Evolutionary conservation across 129 eudicot genomes (phyloP).

Genomic region (Deinandra increscens): DNA sequence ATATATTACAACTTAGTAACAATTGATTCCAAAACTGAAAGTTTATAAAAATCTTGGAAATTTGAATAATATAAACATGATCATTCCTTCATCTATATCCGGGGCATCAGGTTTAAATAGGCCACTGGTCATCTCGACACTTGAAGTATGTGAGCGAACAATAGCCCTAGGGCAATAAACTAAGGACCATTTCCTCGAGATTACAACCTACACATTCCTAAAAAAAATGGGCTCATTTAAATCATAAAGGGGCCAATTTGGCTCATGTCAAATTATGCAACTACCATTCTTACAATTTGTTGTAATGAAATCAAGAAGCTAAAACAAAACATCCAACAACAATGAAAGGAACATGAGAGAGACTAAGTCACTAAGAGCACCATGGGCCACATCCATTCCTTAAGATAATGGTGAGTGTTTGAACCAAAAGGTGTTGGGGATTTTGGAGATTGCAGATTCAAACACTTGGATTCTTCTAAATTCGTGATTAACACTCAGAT

Average conservation of each 20-base stretch:
- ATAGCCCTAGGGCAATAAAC: slow-evolving; percentile 58
- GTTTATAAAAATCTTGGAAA: no score
- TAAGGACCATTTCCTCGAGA: slow-evolving; percentile 64
- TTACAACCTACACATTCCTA: slow-evolving; percentile 42
- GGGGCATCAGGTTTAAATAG: slow-evolving; percentile 44
- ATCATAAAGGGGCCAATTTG: no score
- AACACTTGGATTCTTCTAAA: no score
- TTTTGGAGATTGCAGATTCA: no score
- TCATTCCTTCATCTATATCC: slow-evolving; percentile 52
- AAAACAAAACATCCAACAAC: slow-evolving; percentile 51
- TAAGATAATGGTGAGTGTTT: slow-evolving; percentile 46
- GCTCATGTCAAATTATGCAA: no score
- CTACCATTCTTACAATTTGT: not conserved
- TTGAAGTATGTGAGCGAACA: slow-evolving; percentile 58
- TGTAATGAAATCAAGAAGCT: not conserved
- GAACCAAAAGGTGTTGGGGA: slow-evolving; percentile 59
- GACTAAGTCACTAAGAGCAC: slow-evolving; percentile 81
- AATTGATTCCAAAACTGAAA: not conserved
- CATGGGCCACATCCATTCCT: slow-evolving; percentile 88
- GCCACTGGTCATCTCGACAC: slow-evolving; percentile 55
- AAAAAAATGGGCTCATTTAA: not conserved
- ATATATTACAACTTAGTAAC: no score
- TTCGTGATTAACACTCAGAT: no score
- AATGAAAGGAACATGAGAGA: slow-evolving; percentile 63
- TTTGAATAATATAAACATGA: no score